A percentile compares a stretch with the other conserved stretches of the same genome.
Evolutionary conservation across 768 basidiomycete species (phyloP).

Genomic region (Russula ochroleuca): DNA sequence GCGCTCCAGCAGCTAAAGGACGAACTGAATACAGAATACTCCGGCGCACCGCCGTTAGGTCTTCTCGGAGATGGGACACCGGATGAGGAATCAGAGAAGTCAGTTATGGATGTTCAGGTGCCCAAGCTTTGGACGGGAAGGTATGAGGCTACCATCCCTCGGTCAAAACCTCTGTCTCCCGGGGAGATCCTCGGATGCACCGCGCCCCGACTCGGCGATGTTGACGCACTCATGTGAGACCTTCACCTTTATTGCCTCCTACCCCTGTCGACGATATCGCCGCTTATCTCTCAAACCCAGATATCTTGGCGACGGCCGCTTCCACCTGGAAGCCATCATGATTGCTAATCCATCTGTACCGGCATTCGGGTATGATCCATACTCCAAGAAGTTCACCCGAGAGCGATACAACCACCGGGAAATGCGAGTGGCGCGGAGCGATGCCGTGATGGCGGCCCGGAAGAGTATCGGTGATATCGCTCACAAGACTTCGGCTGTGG

Average conservation of each 20-base stretch:
- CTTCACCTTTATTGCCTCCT: not conserved
- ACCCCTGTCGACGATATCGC: constrained; percentile 2
- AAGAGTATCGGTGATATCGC: constrained; percentile 47
- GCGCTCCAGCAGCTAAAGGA: constrained; percentile 85
- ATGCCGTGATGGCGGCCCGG: constrained; percentile 72
- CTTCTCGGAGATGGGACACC: constrained; percentile 23
- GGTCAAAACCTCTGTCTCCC: constrained; percentile 88
- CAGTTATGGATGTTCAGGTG: constrained; percentile 13
- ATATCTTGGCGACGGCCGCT: constrained; percentile 96
- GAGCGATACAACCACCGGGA: constrained; percentile 86
- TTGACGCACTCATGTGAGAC: constrained; percentile 88
- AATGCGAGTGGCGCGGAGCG: constrained; percentile 72
- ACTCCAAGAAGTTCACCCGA: constrained; percentile 92
- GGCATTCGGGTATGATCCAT: constrained; percentile 97
- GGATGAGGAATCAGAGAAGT: constrained; percentile 12
- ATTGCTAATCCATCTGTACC: constrained; percentile 95
- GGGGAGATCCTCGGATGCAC: constrained; percentile 98
- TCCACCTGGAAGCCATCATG: constrained; percentile 98
- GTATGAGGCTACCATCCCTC: constrained; percentile 75
- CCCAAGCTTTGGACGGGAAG: constrained; percentile 49
- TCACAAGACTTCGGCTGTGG: constrained; percentile 5
- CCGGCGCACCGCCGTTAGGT: constrained; percentile 25
- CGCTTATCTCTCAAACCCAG: constrained; percentile 39
- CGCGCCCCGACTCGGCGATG: constrained; percentile 70
- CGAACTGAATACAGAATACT: constrained; percentile 52